These are phyloP conservation scores for Geranium incanum DNA, from an alignment of 441 rosid species.

Conservation along the genomic window DNA sequence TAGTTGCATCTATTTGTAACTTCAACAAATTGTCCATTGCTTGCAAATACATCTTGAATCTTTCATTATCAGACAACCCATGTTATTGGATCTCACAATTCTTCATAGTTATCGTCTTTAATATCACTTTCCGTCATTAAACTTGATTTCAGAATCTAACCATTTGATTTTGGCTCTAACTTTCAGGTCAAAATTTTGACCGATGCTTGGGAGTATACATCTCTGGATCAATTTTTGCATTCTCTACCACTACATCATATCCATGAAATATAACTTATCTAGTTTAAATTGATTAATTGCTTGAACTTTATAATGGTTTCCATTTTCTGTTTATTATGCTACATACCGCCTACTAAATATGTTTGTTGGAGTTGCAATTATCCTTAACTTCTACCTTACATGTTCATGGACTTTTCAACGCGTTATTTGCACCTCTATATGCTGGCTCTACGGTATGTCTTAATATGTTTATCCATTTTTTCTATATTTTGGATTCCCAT, in stretches of 20 bases:
- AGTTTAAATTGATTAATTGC: not conserved
- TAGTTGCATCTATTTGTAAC: not conserved
- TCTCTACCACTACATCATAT: slow-evolving; percentile 96
- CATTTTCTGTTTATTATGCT: slow-evolving; percentile 3
- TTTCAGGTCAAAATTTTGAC: slow-evolving; percentile 70
- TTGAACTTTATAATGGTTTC: not conserved
- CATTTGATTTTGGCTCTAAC: slow-evolving; percentile 21
- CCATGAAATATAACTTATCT: slow-evolving; percentile 27
- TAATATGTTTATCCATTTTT: slow-evolving; percentile 11
- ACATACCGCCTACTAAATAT: not conserved
- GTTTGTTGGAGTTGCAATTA: slow-evolving; percentile 4
- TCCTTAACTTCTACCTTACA: slow-evolving; percentile 56
- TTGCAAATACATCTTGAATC: not conserved
- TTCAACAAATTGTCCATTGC: not conserved
- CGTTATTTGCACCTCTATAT: slow-evolving; percentile 80
- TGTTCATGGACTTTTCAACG: slow-evolving; percentile 94
- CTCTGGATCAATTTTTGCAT: slow-evolving; percentile 75
- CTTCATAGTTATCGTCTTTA: slow-evolving; percentile 10
- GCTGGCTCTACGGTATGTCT: slow-evolving; percentile 64
- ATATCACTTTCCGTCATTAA: slow-evolving; percentile 5
- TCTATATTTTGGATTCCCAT: not conserved
- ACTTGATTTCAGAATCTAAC: slow-evolving; percentile 11
- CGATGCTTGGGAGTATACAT: slow-evolving; percentile 87
- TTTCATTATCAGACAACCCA: not conserved
- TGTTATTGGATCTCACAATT: not conserved